Evolutionary conservation across 2,329 filamentous ascomycete species (phyloP).

Genomic region (Colletotrichum kahawae): DNA sequence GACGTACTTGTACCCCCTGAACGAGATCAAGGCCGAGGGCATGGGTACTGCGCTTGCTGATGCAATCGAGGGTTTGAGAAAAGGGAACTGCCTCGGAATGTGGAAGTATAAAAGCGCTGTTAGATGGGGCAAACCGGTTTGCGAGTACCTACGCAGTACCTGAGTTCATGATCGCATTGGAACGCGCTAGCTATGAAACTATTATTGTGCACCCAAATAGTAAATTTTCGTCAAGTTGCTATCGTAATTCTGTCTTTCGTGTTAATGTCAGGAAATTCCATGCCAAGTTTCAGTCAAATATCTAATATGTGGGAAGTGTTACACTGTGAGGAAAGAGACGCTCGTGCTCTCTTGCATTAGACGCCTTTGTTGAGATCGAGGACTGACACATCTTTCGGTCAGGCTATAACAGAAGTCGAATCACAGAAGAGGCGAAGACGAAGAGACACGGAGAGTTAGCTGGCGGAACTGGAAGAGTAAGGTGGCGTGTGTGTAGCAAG

Average conservation of each 20-base stretch:
- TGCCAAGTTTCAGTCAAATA: neutral
- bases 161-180: neutral
- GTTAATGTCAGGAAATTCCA: neutral
- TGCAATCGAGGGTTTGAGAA: slow-evolving; percentile 54
- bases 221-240: neutral
- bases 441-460: neutral
- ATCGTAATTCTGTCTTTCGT: neutral
- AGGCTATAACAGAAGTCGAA: neutral
- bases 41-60: slow-evolving; percentile 51
- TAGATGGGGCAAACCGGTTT: slow-evolving; percentile 52
- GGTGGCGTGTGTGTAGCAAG: neutral
- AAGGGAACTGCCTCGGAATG: slow-evolving; percentile 58
- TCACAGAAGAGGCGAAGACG: neutral
- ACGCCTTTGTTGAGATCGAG: neutral
- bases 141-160: slow-evolving; percentile 47
- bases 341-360: neutral
- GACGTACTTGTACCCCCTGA: slow-evolving; percentile 55
- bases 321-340: neutral
- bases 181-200: neutral
- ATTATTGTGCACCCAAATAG: neutral
- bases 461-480: neutral
- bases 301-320: neutral
- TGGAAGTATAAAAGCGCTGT: slow-evolving; percentile 56
- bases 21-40: slow-evolving; percentile 54
- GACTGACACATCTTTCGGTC: neutral